These are phyloP conservation scores for Gypsophila paniculata DNA, from an alignment of 179 eudicot genomes.

Conservation along the genomic window DNA sequence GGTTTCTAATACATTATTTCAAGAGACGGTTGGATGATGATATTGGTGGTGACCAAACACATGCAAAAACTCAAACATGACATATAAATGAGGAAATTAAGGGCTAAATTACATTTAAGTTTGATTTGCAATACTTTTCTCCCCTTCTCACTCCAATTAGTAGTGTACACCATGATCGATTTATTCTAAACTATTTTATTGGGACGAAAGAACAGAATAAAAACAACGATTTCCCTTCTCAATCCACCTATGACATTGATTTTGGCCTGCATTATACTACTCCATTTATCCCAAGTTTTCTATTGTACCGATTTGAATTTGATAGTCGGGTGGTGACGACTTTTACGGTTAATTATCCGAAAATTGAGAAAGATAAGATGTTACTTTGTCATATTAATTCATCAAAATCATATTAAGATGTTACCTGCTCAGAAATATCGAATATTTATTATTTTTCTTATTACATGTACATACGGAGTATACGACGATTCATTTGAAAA, in stretches of 20 bases:
- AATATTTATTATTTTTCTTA: too few species aligned
- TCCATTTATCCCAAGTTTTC: too few species aligned
- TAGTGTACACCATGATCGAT: constrained; percentile 9
- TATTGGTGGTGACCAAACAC: constrained; percentile 11
- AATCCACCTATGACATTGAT: constrained; percentile 12
- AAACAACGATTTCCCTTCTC: constrained; percentile 6
- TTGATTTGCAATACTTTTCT: neutral
- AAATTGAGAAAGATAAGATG: too few species aligned
- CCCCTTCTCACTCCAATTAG: constrained; percentile 2
- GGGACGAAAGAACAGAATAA: neutral
- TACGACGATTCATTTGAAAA: too few species aligned
- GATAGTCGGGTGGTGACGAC: too few species aligned
- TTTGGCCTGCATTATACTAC: neutral
- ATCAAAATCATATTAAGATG: too few species aligned
- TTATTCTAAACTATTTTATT: neutral
- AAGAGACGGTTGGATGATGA: constrained; percentile 4
- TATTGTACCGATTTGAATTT: too few species aligned
- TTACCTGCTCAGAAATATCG: too few species aligned
- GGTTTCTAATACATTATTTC: neutral
- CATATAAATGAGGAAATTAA: neutral
- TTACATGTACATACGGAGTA: too few species aligned
- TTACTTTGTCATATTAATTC: too few species aligned
- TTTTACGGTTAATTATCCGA: too few species aligned
- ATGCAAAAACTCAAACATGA: neutral
- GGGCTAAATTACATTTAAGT: neutral